phyloP scores from a whole-genome alignment of 1,284 basidiomycete genomes.

The Moesziomyces parantarcticus region DNA sequence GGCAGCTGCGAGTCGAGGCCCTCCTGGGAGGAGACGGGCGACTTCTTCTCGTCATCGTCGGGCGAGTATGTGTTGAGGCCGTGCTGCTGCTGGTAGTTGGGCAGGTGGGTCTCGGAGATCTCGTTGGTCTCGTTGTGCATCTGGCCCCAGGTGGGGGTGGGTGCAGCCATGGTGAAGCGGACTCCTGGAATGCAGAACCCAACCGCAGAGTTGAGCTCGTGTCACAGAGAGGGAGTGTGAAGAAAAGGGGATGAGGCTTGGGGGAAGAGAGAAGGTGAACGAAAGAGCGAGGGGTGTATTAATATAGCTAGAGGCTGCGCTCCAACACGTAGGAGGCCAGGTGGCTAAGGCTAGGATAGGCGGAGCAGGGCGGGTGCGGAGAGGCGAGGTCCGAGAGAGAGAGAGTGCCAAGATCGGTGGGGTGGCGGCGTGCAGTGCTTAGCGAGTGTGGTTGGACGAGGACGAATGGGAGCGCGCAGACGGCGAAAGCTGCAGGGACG shows the following conservation, averaged over 20 bases:
- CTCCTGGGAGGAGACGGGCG: conserved; percentile 37
- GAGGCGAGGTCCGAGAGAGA: conserved; percentile 15
- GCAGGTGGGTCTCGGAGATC: conserved; percentile 39
- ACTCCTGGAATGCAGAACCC: conserved; percentile 5
- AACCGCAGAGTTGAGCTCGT: conserved; percentile 6
- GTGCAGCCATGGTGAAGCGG: conserved; percentile 29
- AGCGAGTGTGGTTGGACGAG: neutral
- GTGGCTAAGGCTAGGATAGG: no score
- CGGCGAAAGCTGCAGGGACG: conserved; percentile 20
- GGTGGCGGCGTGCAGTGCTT: neutral
- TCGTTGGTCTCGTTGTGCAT: conserved; percentile 50
- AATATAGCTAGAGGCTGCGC: conserved; percentile 2
- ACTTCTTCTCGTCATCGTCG: conserved; percentile 46
- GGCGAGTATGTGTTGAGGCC: conserved; percentile 19
- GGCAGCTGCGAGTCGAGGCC: conserved; percentile 27
- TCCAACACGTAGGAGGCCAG: neutral
- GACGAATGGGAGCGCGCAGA: conserved; percentile 6
- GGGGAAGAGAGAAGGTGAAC: neutral
- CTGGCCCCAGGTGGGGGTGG: conserved; percentile 44
- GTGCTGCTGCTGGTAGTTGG: conserved; percentile 40
- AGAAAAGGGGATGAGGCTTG: neutral
- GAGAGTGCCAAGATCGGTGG: neutral
- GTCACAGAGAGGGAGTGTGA: neutral
- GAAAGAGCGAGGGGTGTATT: conserved; percentile 10
- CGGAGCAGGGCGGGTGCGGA: conserved; percentile 4